Evolutionary conservation across 73 alveolate genomes (phyloP).

Genomic region (Urostyla sp.): DNA sequence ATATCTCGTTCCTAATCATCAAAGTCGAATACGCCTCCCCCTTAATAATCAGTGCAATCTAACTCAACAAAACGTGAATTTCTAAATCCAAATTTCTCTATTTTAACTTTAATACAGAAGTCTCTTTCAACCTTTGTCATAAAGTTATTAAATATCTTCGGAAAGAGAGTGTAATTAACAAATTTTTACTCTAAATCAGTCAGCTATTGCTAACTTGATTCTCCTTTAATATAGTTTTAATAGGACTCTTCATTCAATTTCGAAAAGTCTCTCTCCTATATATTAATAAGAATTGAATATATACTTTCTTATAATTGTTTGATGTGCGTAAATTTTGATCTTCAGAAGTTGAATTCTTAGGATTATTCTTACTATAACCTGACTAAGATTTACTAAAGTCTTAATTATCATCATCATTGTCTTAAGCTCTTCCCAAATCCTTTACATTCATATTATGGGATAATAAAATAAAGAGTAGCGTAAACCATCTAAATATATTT

Average conservation of each 20-base stretch:
- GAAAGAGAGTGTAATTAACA: neutral
- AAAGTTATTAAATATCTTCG: slow-evolving; percentile 23
- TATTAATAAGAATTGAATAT: neutral
- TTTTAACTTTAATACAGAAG: slow-evolving; percentile 1
- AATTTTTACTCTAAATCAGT: no score
- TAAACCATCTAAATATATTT: no score
- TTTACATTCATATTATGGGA: slow-evolving; percentile 37
- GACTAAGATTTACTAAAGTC: no score
- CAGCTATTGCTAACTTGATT: neutral
- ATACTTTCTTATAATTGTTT: neutral
- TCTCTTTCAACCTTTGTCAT: neutral
- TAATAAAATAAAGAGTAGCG: slow-evolving; percentile 16
- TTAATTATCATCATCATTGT: neutral
- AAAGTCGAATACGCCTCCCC: slow-evolving; percentile 43
- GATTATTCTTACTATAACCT: neutral
- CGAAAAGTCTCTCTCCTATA: neutral
- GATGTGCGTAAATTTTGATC: neutral
- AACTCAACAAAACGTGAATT: neutral
- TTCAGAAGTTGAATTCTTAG: neutral
- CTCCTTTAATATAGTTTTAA: no score
- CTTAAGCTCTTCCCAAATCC: slow-evolving; percentile 12
- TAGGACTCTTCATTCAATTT: neutral
- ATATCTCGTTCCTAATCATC: slow-evolving; percentile 19
- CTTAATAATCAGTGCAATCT: slow-evolving; percentile 37
- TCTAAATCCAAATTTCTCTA: neutral